Evolutionary conservation across 805 yeast species (phyloP), one percentile per base, ranked within the genome.

Genomic region (Pichia membranifaciens): DNA sequence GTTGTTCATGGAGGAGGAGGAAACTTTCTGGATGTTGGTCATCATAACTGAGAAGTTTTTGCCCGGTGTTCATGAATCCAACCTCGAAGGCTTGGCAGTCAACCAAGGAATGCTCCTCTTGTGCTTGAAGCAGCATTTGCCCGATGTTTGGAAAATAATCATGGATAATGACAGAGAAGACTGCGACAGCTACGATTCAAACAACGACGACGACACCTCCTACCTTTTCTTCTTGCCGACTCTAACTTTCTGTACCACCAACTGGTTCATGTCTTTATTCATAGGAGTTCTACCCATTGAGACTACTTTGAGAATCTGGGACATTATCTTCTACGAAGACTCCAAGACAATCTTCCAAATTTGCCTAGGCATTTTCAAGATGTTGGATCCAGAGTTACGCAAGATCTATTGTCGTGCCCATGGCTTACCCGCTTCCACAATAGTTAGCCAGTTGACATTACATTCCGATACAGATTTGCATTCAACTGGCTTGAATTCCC

Each of bases 231-330:
- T 84, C 54, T 67, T 90, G 38, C 98, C 99, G 1, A 96, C 97
- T 2, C 76, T 93, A 4, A 86, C 96, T 1, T 72, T 93, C 40
- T 93, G 95, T 55, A 93, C 98, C 0, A 91, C 96, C 0, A 82
- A 96, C 46, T 93, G 99, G 99, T 93, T 93, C 61, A 91, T 93
- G 98, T 86, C 96, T 57, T 78, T 87, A n/a, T 93, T 86, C 66
- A 88, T 93, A 32, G 96, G 96, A 0, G 80, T 84, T 0, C 66
- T 93, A 22, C 99, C 99, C 0, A 79, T 88, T 20, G 98, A 93
- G 59, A 78, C 95, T 0, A 84, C 88, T 8, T 69, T 93, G 38
- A 70, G 98, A 47, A 82, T 93, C 0, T 91, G 99, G 98, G 99
- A 93, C 65, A 87, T 95, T 52, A 67, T 91, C 43, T 90, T 95